A percentile compares a stretch with the other conserved stretches of the same genome.
Conservation (phyloP, 305 asterid genomes). For the Fraxinus xanthoxyloides region DNA sequence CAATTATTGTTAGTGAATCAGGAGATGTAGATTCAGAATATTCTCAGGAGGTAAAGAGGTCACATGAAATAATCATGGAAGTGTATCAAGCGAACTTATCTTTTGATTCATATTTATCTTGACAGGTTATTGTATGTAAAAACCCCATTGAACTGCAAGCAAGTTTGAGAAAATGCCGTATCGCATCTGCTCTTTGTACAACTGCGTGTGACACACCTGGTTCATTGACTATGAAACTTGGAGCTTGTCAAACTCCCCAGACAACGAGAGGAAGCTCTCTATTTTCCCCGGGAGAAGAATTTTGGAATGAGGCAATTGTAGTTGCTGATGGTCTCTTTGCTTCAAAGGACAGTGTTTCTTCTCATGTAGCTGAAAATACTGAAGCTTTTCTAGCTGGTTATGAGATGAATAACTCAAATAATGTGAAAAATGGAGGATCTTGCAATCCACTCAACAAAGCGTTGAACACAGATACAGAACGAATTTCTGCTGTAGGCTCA, state of each 20-base stretch:
- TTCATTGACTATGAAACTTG: slow-evolving; percentile 31
- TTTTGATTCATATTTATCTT: slow-evolving; percentile 19
- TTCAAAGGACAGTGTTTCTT: slow-evolving; percentile 41
- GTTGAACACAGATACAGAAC: slow-evolving; percentile 25
- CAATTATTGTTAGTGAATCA: slow-evolving; percentile 24
- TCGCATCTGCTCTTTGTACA: slow-evolving; percentile 29
- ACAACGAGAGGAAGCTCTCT: slow-evolving; percentile 70
- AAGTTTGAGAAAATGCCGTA: slow-evolving; percentile 76
- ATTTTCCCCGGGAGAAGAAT: slow-evolving; percentile 94
- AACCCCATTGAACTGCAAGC: slow-evolving; percentile 43
- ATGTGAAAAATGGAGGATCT: slow-evolving; percentile 36
- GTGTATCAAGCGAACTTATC: background rate
- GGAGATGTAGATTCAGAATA: slow-evolving; percentile 26
- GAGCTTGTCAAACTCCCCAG: slow-evolving; percentile 61
- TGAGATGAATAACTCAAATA: slow-evolving; percentile 37
- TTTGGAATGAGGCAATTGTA: slow-evolving; percentile 93
- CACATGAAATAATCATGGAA: slow-evolving; percentile 1
- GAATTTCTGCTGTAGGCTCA: slow-evolving; percentile 42
- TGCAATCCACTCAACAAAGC: slow-evolving; percentile 24
- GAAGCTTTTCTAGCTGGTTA: slow-evolving; percentile 36
- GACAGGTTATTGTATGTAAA: slow-evolving; percentile 45
- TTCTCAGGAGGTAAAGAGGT: slow-evolving; percentile 49
- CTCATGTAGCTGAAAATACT: slow-evolving; percentile 36
- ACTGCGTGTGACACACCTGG: slow-evolving; percentile 65
- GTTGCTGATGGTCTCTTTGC: slow-evolving; percentile 80